Evolutionary conservation across 768 basidiomycete genomes (phyloP).

Genomic region (Trametes cingulata): DNA sequence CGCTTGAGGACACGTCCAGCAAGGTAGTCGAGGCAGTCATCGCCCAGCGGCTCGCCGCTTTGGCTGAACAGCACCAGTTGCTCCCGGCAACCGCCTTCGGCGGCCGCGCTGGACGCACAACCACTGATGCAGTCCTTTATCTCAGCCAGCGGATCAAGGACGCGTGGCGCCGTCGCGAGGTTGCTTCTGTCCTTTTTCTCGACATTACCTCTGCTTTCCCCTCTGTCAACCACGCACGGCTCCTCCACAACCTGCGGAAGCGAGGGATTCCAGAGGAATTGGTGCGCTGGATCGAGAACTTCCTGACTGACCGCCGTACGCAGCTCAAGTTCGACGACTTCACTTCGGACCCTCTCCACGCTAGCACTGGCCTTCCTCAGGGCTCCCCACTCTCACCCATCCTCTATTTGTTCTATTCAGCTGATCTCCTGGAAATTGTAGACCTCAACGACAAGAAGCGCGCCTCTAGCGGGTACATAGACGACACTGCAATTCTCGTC

Average conservation of each 20-base stretch:
- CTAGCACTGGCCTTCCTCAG: conserved; percentile 28
- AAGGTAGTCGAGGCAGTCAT: conserved; percentile 32
- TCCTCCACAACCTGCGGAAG: conserved; percentile 36
- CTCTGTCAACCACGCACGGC: conserved; percentile 33
- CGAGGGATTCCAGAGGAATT: conserved; percentile 30
- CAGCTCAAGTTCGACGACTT: conserved; percentile 19
- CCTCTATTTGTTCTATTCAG: conserved; percentile 36
- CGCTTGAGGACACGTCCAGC: conserved; percentile 32
- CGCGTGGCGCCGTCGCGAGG: conserved; percentile 37
- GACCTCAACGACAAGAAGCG: conserved; percentile 16
- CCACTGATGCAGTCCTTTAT: conserved; percentile 38
- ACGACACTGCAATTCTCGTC: conserved; percentile 26
- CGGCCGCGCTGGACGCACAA: conserved; percentile 38
- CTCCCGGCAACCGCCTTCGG: conserved; percentile 42
- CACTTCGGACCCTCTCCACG: conserved; percentile 9
- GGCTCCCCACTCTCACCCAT: conserved; percentile 36
- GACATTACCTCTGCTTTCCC: conserved; percentile 49
- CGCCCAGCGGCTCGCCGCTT: conserved; percentile 25
- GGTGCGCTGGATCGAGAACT: conserved; percentile 17
- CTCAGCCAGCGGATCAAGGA: conserved; percentile 34
- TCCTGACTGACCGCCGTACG: conserved; percentile 9
- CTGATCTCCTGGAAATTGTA: conserved; percentile 21
- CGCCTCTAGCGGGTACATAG: conserved; percentile 12
- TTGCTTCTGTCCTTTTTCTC: conserved; percentile 40
- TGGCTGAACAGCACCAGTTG: conserved; percentile 33